Percentiles rank a stretch among this genome's conserved stretches.
Evolutionary conservation across 2,329 filamentous ascomycete genomes (phyloP).

Genomic region (Colletotrichum zoysiae): DNA sequence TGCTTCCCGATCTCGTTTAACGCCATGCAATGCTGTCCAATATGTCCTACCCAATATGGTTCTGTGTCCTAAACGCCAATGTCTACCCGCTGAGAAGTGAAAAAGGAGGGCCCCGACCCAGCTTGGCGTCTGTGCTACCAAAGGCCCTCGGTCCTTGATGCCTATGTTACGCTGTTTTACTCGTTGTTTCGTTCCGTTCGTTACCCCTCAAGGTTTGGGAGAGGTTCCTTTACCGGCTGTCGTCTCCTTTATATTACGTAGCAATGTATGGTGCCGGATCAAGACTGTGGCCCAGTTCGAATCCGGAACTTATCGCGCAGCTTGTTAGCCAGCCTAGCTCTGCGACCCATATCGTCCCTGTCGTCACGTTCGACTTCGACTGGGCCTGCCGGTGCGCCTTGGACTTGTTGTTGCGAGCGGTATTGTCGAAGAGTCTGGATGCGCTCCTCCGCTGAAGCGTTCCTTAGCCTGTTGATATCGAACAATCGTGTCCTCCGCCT

Average conservation of each 20-base stretch:
- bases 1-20: conserved; percentile 28
- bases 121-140: neutral
- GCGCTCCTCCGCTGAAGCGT: conserved; percentile 72
- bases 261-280: neutral
- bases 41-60: conserved; percentile 8
- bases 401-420: conserved; percentile 54
- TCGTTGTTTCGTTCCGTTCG: conserved; percentile 13
- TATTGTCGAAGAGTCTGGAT: conserved; percentile 69
- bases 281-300: conserved; percentile 59
- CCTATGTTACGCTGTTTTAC: conserved; percentile 5
- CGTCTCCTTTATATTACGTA: neutral
- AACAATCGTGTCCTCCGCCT: conserved; percentile 65
- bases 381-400: neutral
- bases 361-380: conserved; percentile 48
- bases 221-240: neutral
- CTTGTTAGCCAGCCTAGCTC: conserved; percentile 61
- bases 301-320: conserved; percentile 67
- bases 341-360: conserved; percentile 55
- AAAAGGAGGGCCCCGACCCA: conserved; percentile 22
- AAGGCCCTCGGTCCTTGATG: conserved; percentile 7
- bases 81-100: conserved; percentile 17
- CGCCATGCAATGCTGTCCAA: conserved; percentile 42
- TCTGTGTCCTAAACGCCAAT: conserved; percentile 29
- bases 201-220: neutral
- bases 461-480: conserved; percentile 68